Evolutionary conservation across 176 grass and related monocot genomes (phyloP).

Genomic region (Tillandsia fasciculata): DNA sequence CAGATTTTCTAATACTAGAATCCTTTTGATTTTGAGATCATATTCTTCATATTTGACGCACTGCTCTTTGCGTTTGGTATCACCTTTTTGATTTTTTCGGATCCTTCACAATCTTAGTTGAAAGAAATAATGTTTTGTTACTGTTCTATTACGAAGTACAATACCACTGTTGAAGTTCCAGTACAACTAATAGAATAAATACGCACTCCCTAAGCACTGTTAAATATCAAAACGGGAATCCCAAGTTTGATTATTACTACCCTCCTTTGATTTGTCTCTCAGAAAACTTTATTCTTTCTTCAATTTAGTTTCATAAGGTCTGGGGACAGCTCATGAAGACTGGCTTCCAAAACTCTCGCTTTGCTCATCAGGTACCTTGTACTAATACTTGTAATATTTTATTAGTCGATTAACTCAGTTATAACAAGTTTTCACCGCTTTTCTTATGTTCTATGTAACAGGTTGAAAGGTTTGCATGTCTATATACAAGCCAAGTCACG

Average conservation of each 20-base stretch:
- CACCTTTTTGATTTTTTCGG: no score
- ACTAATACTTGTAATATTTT: neutral
- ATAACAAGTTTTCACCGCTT: neutral
- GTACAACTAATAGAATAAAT: no score
- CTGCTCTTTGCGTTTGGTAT: no score
- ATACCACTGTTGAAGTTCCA: no score
- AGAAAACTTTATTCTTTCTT: constrained; percentile 9
- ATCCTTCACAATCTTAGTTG: no score
- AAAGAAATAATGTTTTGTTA: no score
- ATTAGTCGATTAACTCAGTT: neutral
- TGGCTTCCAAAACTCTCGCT: constrained; percentile 95
- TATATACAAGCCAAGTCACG: constrained; percentile 92
- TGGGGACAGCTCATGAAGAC: constrained; percentile 99
- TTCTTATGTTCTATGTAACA: constrained; percentile 14
- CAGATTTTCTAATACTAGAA: no score
- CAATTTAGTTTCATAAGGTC: constrained; percentile 81
- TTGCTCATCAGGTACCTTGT: constrained; percentile 79
- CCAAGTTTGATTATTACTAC: neutral
- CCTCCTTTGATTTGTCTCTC: neutral
- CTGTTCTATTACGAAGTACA: no score
- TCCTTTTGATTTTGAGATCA: no score
- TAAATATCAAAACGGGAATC: no score
- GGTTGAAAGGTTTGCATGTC: constrained; percentile 96
- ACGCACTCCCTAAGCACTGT: no score
- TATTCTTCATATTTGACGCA: no score